Base-by-base conservation (phyloP, 306 rosid species). In the Ziziphus jujuba region DNA sequence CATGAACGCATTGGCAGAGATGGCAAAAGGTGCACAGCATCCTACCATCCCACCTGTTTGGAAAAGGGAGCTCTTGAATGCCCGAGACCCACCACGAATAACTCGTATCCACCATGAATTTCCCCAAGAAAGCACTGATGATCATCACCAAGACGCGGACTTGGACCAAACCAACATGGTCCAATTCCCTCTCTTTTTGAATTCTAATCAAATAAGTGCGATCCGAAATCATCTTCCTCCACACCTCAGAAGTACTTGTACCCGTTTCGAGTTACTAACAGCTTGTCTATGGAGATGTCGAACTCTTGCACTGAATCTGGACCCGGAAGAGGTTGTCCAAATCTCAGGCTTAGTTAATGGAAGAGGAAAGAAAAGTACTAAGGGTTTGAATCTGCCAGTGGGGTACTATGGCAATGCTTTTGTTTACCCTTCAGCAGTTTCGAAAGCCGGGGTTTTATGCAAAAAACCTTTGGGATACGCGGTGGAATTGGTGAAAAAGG, bases 321-420 rank as follows among this genome's bases (percentile, higher is more conserved):
- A 34, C 59, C 64, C 63, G 1, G 9, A 63, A 2, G 15, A 54
- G 5, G 33, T 7, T 9, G 71, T 72, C 25, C 63, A 57, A 0
- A 0, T 72, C 25, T 55, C 71, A 6, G 22, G 2, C 23, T 0
- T 5, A 6, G 43, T 64, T 20, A 72, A 23, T 63, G 52, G 20
- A 2, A 19, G 70, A 0, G 55, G 61, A 0, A 59, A 70, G 12
- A 23, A 19, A 10, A 3, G 2, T 38, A 16, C 35, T 6, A 8
- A 35, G 3, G 45, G 12, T 6, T 40, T 55, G 6, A 13, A 7
- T 3, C 12, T 72, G 3, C 79, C 81, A 0, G 3, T 12, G 3
- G 81, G 86, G 0, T 82, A 71, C 48, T 82, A 82, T 5, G 83
- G 83, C 2, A 78, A 77, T 3, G 68, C 70, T 0, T 0, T 74